Evolutionary conservation across 2,329 filamentous ascomycete species (phyloP).

Genomic region (Neoarthrinium moseri): DNA sequence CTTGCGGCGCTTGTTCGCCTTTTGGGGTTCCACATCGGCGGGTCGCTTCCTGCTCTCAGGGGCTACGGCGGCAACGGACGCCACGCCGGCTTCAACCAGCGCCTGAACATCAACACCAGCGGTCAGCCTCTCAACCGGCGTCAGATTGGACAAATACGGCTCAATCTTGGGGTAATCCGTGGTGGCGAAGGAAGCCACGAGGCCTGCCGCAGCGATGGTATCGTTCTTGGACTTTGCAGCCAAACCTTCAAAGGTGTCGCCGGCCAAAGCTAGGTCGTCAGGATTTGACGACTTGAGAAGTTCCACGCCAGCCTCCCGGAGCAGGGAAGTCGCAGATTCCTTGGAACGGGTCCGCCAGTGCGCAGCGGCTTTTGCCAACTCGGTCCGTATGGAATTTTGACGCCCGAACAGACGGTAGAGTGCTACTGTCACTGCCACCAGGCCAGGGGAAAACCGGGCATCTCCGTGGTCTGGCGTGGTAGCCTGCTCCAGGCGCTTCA

Average conservation of each 20-base stretch:
- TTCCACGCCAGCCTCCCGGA: conserved; percentile 79
- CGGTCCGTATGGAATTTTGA: conserved; percentile 66
- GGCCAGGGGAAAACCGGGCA: conserved; percentile 77
- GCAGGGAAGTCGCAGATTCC: conserved; percentile 59
- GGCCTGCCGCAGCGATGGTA: conserved; percentile 71
- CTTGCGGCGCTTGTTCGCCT: conserved; percentile 51
- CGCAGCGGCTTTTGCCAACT: conserved; percentile 74
- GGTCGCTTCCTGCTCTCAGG: conserved; percentile 48
- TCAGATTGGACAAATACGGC: conserved; percentile 54
- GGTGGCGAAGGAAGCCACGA: conserved; percentile 78
- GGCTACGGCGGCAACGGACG: conserved; percentile 40
- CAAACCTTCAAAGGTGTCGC: conserved; percentile 75
- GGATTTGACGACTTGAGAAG: conserved; percentile 72
- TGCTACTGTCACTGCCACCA: conserved; percentile 77
- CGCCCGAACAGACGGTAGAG: conserved; percentile 77
- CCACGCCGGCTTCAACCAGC: conserved; percentile 67
- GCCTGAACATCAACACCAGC: conserved; percentile 57
- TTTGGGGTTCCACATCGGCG: conserved; percentile 36
- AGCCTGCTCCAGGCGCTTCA: conserved; percentile 68
- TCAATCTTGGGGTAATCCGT: conserved; percentile 55
- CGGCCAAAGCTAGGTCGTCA: conserved; percentile 68
- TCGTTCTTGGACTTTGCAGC: conserved; percentile 66
- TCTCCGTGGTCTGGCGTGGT: conserved; percentile 57
- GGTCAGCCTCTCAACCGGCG: conserved; percentile 61
- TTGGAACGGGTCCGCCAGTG: conserved; percentile 71